Conservation (phyloP, 805 yeast genomes). For the Kazachstania kunashirensis region DNA sequence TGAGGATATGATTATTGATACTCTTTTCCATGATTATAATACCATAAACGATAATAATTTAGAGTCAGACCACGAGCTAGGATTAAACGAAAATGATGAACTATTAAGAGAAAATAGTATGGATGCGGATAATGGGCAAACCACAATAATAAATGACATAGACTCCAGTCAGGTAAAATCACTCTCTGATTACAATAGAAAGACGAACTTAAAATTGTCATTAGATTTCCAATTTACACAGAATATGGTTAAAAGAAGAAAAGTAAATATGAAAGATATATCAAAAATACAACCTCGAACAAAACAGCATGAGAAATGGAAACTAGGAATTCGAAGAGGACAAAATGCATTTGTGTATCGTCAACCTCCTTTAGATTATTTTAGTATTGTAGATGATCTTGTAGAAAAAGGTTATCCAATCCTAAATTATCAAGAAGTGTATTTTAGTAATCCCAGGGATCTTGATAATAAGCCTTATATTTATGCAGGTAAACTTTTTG, state of each 20-base stretch:
- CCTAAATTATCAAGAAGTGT: conserved; percentile 53
- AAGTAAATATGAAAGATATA: background rate
- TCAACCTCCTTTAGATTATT: conserved; percentile 13
- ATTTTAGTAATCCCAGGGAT: conserved; percentile 45
- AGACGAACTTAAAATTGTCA: conserved; percentile 4
- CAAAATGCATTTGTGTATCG: conserved; percentile 9
- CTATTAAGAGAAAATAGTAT: background rate
- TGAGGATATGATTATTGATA: too few relatives aligned
- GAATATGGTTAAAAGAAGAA: conserved; percentile 13
- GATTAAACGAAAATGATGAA: too few relatives aligned
- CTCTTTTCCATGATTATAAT: too few relatives aligned
- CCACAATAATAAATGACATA: too few relatives aligned
- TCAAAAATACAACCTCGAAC: background rate
- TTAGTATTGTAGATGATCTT: conserved; percentile 38
- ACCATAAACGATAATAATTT: too few relatives aligned
- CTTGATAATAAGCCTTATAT: conserved; percentile 44
- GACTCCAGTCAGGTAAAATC: background rate
- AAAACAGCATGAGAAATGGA: background rate
- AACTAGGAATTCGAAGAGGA: conserved; percentile 1
- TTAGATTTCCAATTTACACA: conserved; percentile 19
- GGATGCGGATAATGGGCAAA: too few relatives aligned
- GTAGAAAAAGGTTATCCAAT: conserved; percentile 40
- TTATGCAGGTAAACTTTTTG: conserved; percentile 59
- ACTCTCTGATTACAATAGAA: background rate
- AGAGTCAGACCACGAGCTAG: too few relatives aligned